Conservation (phyloP, 202 grass and related monocot species). For the Zoysia matrella region DNA sequence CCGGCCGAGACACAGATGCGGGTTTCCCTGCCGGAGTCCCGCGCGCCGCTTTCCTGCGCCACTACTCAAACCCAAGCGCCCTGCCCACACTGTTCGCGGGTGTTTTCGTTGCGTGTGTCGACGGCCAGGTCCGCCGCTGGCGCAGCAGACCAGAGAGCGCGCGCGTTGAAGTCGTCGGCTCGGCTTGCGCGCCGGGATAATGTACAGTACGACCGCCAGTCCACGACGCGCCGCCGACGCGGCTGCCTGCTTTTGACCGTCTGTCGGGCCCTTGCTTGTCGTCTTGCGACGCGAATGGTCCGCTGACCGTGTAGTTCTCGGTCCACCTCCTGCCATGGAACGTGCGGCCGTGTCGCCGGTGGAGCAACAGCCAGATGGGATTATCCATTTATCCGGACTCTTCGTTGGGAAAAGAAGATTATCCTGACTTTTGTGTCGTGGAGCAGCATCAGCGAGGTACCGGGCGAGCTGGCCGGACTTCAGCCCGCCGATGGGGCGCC, state of each 20-base stretch:
- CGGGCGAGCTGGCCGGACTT: no score
- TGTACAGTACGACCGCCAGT: no score
- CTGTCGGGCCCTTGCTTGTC: background rate
- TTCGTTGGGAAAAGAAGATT: background rate
- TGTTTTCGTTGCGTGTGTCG: constrained; percentile 9
- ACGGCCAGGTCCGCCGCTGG: background rate
- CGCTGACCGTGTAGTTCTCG: background rate
- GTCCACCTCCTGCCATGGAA: background rate
- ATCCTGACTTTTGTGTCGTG: no score
- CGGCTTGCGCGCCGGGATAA: background rate
- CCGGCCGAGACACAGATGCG: constrained; percentile 59
- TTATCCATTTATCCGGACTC: background rate
- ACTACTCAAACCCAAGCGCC: background rate
- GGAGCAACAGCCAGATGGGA: constrained; percentile 3
- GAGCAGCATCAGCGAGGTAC: no score
- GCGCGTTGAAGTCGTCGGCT: background rate
- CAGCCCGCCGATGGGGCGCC: no score
- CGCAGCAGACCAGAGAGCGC: background rate
- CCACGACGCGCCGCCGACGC: background rate
- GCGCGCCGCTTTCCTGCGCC: constrained; percentile 35
- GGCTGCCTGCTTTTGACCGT: constrained; percentile 27
- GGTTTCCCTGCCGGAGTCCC: constrained; percentile 63
- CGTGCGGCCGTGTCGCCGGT: constrained; percentile 29
- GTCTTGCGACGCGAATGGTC: constrained; percentile 3
- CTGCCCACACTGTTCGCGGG: no score